Evolutionary conservation across 1,284 basidiomycete species (phyloP).

Genomic region (Apiotrichum akiyoshidainum): DNA sequence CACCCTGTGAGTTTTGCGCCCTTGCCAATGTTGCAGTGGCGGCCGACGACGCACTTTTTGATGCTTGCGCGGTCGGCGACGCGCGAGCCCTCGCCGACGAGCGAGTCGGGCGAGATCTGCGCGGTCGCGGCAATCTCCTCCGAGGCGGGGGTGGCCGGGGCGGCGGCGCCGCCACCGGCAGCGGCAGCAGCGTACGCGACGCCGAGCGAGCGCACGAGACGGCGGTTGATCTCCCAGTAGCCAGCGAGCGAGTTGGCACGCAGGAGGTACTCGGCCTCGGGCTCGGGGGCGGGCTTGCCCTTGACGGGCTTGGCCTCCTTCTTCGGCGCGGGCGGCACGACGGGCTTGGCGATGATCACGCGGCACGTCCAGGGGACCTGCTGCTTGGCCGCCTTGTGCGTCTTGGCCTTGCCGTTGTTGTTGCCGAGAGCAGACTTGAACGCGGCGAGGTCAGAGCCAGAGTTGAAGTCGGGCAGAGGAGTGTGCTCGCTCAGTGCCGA

Average conservation of each 20-base stretch:
- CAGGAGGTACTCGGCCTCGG: conserved; percentile 61
- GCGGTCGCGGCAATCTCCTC: conserved; percentile 57
- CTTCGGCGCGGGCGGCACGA: conserved; percentile 11
- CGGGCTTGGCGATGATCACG: conserved; percentile 27
- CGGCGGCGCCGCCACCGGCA: conserved; percentile 9
- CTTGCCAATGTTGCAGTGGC: conserved; percentile 82
- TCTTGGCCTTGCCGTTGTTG: conserved; percentile 3
- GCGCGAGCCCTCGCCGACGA: conserved; percentile 74
- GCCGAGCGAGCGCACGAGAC: conserved; percentile 31
- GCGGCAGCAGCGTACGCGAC: conserved; percentile 22
- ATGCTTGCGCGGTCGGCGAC: conserved; percentile 80
- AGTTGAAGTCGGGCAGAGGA: conserved; percentile 16
- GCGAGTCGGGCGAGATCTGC: conserved; percentile 79
- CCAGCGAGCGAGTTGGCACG: conserved; percentile 78
- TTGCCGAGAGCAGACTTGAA: conserved; percentile 12
- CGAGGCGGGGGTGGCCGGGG: background rate
- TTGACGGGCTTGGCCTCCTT: background rate
- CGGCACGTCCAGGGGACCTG: conserved; percentile 37
- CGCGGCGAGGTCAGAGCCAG: conserved; percentile 17
- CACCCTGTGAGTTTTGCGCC: conserved; percentile 81
- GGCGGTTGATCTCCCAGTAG: conserved; percentile 76
- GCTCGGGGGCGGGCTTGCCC: conserved; percentile 33
- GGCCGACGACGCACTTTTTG: conserved; percentile 83
- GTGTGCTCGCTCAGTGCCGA: conserved; percentile 25
- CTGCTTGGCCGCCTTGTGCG: background rate